Evolutionary conservation across 208 protist genomes (phyloP).

Genomic region (Crithidia sp.): DNA sequence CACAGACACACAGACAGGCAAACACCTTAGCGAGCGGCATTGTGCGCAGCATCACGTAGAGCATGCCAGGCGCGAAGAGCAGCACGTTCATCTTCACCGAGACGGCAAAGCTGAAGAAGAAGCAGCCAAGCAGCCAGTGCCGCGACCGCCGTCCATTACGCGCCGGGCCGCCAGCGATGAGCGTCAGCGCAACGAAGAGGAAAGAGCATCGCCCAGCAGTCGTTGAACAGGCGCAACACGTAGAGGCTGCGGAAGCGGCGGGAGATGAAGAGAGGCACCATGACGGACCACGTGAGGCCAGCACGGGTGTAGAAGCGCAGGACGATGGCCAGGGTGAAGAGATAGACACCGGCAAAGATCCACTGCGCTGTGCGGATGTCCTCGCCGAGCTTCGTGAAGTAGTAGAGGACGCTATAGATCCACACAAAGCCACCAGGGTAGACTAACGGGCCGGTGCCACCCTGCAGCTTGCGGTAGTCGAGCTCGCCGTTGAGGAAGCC

Average conservation of each 20-base stretch:
- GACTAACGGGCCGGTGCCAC: slow-evolving; percentile 86
- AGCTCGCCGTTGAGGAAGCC: slow-evolving; percentile 76
- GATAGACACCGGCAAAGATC: slow-evolving; percentile 81
- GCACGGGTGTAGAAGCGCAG: slow-evolving; percentile 51
- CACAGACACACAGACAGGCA: slow-evolving; percentile 52
- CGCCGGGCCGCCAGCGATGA: slow-evolving; percentile 35
- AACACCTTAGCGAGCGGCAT: slow-evolving; percentile 69
- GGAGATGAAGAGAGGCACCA: slow-evolving; percentile 69
- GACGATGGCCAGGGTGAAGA: slow-evolving; percentile 50
- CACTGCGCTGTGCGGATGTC: slow-evolving; percentile 74
- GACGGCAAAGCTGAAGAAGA: slow-evolving; percentile 86
- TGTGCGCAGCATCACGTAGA: slow-evolving; percentile 63
- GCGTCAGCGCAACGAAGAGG: slow-evolving; percentile 61
- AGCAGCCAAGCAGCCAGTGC: slow-evolving; percentile 62
- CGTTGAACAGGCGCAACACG: slow-evolving; percentile 91
- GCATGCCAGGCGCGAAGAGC: slow-evolving; percentile 91
- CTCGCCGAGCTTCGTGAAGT: slow-evolving; percentile 71
- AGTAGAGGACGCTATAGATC: slow-evolving; percentile 81
- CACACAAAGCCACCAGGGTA: slow-evolving; percentile 92
- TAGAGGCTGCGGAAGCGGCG: slow-evolving; percentile 88
- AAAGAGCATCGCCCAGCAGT: slow-evolving; percentile 88
- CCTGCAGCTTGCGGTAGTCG: slow-evolving; percentile 81
- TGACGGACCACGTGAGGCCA: slow-evolving; percentile 33
- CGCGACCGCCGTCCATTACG: slow-evolving; percentile 21
- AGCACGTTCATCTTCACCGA: slow-evolving; percentile 97